A percentile compares a stretch with the other conserved stretches of the same genome.
These are phyloP conservation scores for Tremellales sp. DNA, from an alignment of 1,284 basidiomycete species.

Conservation along the genomic window DNA sequence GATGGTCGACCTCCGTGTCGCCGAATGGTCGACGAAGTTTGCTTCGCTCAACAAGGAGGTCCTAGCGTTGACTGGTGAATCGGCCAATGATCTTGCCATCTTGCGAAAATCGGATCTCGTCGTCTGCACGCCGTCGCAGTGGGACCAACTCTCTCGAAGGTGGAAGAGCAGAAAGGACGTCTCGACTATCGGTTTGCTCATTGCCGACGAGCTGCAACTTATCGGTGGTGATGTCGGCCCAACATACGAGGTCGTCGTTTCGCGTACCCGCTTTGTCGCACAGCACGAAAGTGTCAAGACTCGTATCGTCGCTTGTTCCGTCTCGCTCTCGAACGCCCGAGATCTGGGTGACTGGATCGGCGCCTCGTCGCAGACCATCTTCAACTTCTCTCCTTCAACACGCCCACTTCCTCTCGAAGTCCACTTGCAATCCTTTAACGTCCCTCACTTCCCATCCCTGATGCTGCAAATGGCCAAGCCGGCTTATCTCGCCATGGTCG, in stretches of 20 bases:
- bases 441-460: constrained; percentile 94
- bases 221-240: constrained; percentile 90
- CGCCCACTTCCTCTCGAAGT: constrained; percentile 96
- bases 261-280: constrained; percentile 88
- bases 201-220: constrained; percentile 92
- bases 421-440: constrained; percentile 90
- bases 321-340: constrained; percentile 91
- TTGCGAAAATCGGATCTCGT: constrained; percentile 88
- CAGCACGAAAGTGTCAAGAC: constrained; percentile 91
- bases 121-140: constrained; percentile 86
- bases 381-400: constrained; percentile 96
- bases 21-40: constrained; percentile 88
- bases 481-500: constrained; percentile 86
- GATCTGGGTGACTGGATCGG: constrained; percentile 99
- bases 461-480: constrained; percentile 99
- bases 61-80: constrained; percentile 88
- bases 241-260: constrained; percentile 93
- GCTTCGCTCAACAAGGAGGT: constrained; percentile 80
- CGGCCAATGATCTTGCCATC: constrained; percentile 84
- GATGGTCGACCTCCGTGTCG: constrained; percentile 86
- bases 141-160: constrained; percentile 92
- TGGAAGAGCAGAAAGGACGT: constrained; percentile 96
- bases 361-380: constrained; percentile 83
- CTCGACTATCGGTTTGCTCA: constrained; percentile 84
- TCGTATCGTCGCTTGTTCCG: constrained; percentile 87